Percentiles rank a stretch among this genome's conserved stretches.
These are phyloP conservation scores for Caryopteris hybrid DNA, from an alignment of 305 asterid species.

Conservation along the genomic window DNA sequence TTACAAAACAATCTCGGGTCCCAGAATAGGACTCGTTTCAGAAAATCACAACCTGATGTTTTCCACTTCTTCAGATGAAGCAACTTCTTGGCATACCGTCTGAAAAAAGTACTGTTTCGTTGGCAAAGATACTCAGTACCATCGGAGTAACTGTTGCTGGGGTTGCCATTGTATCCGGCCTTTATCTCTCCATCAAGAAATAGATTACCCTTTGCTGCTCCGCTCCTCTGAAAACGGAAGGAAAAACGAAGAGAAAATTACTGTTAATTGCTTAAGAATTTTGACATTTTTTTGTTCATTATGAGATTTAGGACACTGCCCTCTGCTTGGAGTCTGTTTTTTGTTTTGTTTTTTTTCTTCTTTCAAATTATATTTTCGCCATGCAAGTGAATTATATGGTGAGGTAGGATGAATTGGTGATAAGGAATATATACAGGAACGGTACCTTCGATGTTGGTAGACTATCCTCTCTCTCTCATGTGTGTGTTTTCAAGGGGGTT, in stretches of 20 bases:
- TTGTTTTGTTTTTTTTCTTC: too few species aligned
- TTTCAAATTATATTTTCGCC: too few species aligned
- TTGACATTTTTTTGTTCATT: slow-evolving; percentile 11
- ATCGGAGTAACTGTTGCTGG: slow-evolving; percentile 78
- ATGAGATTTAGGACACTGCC: neutral
- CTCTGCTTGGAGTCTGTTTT: neutral
- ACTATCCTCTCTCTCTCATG: too few species aligned
- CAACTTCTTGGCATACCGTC: slow-evolving; percentile 53
- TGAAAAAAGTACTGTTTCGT: slow-evolving; percentile 27
- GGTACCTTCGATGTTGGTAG: too few species aligned
- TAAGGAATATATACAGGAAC: too few species aligned
- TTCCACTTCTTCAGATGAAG: slow-evolving; percentile 38
- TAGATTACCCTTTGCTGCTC: slow-evolving; percentile 12
- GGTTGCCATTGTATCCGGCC: slow-evolving; percentile 58
- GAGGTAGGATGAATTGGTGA: too few species aligned
- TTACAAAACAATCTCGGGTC: neutral
- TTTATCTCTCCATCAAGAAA: slow-evolving; percentile 68
- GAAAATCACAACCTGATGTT: neutral
- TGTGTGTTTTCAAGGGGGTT: too few species aligned
- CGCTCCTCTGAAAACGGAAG: slow-evolving; percentile 2
- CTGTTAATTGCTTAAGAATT: neutral
- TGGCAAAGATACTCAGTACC: slow-evolving; percentile 40
- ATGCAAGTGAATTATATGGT: too few species aligned
- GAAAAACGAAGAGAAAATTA: neutral
- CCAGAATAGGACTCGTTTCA: neutral